Conservation (phyloP, 345 rosid genomes). For the Barbarea vulgaris region DNA sequence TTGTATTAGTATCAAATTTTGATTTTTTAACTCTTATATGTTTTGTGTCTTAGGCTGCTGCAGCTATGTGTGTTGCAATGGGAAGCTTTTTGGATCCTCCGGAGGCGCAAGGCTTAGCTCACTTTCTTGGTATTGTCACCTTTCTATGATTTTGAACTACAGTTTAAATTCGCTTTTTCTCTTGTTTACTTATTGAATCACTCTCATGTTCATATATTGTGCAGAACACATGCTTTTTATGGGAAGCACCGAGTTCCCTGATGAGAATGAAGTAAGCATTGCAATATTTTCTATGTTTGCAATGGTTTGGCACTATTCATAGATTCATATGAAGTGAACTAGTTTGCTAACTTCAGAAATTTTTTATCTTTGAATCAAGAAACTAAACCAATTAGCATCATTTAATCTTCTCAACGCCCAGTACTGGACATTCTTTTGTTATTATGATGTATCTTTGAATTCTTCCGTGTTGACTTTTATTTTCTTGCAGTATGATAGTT, state of each 20-base stretch:
- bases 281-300: constrained; percentile 15
- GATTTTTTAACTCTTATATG: neutral
- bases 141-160: constrained; percentile 10
- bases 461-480: constrained; percentile 47
- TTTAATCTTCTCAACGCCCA: constrained; percentile 2
- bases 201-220: constrained; percentile 10
- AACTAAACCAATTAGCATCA: neutral
- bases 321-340: neutral
- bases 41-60: constrained; percentile 73
- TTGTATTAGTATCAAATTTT: neutral
- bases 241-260: constrained; percentile 93
- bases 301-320: neutral
- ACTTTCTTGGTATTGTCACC: constrained; percentile 75
- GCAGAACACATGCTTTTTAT: constrained; percentile 99
- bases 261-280: constrained; percentile 88
- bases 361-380: constrained; percentile 2
- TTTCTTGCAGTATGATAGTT: constrained; percentile 93
- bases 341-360: neutral
- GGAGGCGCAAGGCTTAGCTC: constrained; percentile 97
- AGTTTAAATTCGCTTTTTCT: constrained; percentile 4
- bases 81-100: constrained; percentile 96
- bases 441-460: constrained; percentile 23
- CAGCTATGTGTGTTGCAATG: constrained; percentile 97
- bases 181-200: neutral
- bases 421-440: neutral